phyloP scores from a whole-genome alignment of 805 yeast genomes.

The Candida pini region DNA sequence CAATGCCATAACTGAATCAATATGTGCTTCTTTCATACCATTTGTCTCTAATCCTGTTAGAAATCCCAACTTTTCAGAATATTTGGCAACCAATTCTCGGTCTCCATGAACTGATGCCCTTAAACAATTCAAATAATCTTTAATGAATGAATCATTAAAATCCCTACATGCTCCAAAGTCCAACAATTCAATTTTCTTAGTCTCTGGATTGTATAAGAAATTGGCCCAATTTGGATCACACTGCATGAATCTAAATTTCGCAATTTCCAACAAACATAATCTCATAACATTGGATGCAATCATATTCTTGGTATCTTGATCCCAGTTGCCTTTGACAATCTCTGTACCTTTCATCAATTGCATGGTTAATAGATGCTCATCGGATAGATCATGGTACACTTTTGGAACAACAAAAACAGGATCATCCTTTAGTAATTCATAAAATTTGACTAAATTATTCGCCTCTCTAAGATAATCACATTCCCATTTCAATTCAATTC shows the following conservation, averaged over 20 bases:
- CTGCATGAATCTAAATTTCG: constrained; percentile 86
- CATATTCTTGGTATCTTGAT: constrained; percentile 70
- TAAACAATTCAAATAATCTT: constrained; percentile 62
- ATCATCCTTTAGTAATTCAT: constrained; percentile 53
- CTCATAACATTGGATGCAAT: constrained; percentile 84
- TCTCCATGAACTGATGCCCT: constrained; percentile 72
- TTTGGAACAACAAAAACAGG: constrained; percentile 73
- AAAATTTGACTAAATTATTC: constrained; percentile 61
- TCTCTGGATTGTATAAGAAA: constrained; percentile 71
- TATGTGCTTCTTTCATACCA: constrained; percentile 86
- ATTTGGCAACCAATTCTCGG: constrained; percentile 53
- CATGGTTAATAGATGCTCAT: constrained; percentile 85
- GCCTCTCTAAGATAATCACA: constrained; percentile 95
- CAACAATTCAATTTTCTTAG: constrained; percentile 71
- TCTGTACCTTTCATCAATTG: constrained; percentile 79
- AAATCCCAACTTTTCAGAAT: constrained; percentile 74
- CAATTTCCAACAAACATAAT: constrained; percentile 79
- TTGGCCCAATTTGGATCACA: constrained; percentile 99
- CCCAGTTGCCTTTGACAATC: constrained; percentile 69
- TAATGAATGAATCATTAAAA: constrained; percentile 61
- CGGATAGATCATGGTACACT: constrained; percentile 72
- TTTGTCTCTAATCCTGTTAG: constrained; percentile 86
- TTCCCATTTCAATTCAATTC: constrained; percentile 94
- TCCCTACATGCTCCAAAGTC: constrained; percentile 96
- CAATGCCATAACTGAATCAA: constrained; percentile 81